Percentiles rank a stretch among this genome's conserved stretches.
These are phyloP conservation scores for Pythium diclinum DNA, from an alignment of 352 stramenopile genomes.

Conservation along the genomic window DNA sequence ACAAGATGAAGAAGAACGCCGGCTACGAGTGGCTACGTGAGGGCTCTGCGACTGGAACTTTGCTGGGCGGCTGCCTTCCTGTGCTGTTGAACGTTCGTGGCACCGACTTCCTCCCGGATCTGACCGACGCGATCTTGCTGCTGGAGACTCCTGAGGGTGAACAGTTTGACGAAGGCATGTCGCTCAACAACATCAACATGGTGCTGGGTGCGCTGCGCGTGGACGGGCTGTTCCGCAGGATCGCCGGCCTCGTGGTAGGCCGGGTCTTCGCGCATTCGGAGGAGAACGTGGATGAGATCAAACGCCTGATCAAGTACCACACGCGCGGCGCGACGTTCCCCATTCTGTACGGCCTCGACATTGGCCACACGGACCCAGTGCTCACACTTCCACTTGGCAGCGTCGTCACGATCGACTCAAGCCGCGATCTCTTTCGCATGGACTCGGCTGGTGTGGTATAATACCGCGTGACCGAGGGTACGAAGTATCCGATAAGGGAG, in stretches of 20 bases:
- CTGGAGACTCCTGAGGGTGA: slow-evolving; percentile 50
- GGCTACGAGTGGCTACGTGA: slow-evolving; percentile 44
- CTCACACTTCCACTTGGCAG: slow-evolving; percentile 50
- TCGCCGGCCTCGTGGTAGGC: slow-evolving; percentile 50
- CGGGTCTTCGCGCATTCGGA: slow-evolving; percentile 42
- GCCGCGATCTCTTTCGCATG: slow-evolving; percentile 31
- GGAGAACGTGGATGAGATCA: slow-evolving; percentile 39
- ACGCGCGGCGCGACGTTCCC: slow-evolving; percentile 45
- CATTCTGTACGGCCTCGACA: slow-evolving; percentile 59
- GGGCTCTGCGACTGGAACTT: slow-evolving; percentile 29
- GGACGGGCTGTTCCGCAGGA: slow-evolving; percentile 49
- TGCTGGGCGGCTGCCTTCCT: slow-evolving; percentile 57
- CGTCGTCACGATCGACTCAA: slow-evolving; percentile 38
- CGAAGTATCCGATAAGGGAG: background rate
- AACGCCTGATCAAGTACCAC: slow-evolving; percentile 50
- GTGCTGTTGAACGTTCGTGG: slow-evolving; percentile 54
- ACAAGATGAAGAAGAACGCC: slow-evolving; percentile 42
- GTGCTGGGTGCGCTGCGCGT: slow-evolving; percentile 42
- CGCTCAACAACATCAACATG: slow-evolving; percentile 42
- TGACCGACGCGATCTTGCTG: slow-evolving; percentile 43
- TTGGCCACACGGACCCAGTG: slow-evolving; percentile 57
- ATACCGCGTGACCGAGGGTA: background rate
- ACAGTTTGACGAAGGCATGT: slow-evolving; percentile 52
- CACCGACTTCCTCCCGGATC: slow-evolving; percentile 42
- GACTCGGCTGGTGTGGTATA: slow-evolving; percentile 30